A percentile compares a stretch with the other conserved stretches of the same genome.
These are phyloP conservation scores for Neonectria hederae DNA, from an alignment of 2,329 filamentous ascomycete species.

Conservation along the genomic window DNA sequence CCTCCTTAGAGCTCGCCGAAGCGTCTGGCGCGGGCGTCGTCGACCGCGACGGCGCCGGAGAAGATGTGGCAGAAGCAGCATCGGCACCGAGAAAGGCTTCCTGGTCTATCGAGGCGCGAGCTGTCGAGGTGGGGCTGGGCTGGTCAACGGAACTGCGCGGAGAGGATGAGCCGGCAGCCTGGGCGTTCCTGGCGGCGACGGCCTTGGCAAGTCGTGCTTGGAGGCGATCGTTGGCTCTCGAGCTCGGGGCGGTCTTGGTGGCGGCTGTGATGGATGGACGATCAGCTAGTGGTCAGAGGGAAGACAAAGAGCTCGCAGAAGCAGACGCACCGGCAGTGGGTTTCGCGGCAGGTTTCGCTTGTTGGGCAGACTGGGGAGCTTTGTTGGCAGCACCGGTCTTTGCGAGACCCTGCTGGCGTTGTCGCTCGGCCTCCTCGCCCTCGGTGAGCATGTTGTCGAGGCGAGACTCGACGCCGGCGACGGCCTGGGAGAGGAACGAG, in stretches of 20 bases:
- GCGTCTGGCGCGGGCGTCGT: conserved; percentile 2
- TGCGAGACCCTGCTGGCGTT: conserved; percentile 4
- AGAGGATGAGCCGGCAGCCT: conserved; percentile 35
- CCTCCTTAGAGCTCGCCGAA: not conserved
- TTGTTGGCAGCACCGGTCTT: conserved; percentile 17
- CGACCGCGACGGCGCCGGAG: conserved; percentile 10
- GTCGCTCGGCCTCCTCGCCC: conserved; percentile 60
- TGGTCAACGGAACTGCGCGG: conserved; percentile 51
- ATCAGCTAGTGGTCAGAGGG: conserved; percentile 7
- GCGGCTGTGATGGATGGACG: conserved; percentile 41
- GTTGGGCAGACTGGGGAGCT: conserved; percentile 7
- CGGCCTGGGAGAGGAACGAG: conserved; percentile 85
- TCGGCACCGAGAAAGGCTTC: conserved; percentile 34
- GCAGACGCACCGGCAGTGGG: conserved; percentile 46
- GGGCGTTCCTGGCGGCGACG: conserved; percentile 73
- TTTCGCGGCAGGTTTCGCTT: not conserved
- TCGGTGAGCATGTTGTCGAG: conserved; percentile 92
- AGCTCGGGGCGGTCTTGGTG: conserved; percentile 72
- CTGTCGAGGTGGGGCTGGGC: conserved; percentile 40
- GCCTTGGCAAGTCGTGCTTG: conserved; percentile 91
- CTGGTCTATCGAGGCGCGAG: conserved; percentile 44
- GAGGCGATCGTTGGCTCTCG: conserved; percentile 78
- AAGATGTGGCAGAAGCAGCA: conserved; percentile 25
- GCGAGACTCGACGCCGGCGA: conserved; percentile 91
- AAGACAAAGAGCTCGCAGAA: not conserved